Conservation (phyloP, 345 rosid species). For the Hibiscus tridactylites region DNA sequence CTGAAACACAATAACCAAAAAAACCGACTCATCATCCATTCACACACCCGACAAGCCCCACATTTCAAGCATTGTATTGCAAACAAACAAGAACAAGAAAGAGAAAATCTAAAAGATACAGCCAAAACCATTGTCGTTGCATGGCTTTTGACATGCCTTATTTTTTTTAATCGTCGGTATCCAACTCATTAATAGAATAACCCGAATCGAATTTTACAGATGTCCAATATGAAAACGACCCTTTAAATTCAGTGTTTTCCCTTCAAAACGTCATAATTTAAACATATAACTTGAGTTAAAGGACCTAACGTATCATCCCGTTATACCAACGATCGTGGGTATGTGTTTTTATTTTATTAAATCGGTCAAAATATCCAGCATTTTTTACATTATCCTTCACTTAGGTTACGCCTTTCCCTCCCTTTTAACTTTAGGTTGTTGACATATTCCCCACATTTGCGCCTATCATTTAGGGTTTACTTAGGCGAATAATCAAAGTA, state of each 20-base stretch:
- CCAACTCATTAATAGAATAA: too few species aligned
- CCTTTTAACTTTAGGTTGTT: not conserved
- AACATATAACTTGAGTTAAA: too few species aligned
- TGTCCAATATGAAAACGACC: too few species aligned
- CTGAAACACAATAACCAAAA: not conserved
- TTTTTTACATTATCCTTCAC: not conserved
- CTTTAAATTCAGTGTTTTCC: too few species aligned
- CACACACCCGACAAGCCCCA: not conserved
- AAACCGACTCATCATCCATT: not conserved
- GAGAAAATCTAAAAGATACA: not conserved
- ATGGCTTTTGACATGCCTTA: not conserved
- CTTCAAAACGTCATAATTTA: too few species aligned
- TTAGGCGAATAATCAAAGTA: not conserved
- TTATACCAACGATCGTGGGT: too few species aligned
- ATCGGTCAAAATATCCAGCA: not conserved
- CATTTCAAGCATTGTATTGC: not conserved
- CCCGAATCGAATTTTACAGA: too few species aligned
- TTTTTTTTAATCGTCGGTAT: too few species aligned
- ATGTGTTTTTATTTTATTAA: not conserved
- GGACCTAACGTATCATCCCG: too few species aligned
- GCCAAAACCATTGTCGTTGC: not conserved
- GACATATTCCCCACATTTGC: not conserved
- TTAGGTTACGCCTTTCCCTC: not conserved
- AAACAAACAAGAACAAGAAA: not conserved
- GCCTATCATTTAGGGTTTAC: not conserved